Evolutionary conservation across 139 green algal genomes (phyloP).

Genomic region (Trebouxia sp.): DNA sequence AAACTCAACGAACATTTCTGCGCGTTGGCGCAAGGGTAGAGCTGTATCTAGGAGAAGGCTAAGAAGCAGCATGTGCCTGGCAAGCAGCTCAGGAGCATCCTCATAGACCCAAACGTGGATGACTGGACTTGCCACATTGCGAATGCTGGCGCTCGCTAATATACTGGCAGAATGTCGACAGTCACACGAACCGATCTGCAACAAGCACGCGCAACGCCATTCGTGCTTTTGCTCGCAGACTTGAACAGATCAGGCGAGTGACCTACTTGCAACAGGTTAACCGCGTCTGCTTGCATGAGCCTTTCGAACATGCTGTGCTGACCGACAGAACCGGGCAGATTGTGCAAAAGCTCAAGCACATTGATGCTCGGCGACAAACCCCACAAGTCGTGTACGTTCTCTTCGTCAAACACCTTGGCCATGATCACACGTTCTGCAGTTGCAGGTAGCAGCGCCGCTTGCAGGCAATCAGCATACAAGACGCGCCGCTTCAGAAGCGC

Average conservation of each 20-base stretch:
- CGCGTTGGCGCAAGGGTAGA: slow-evolving; percentile 39
- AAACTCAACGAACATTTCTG: slow-evolving; percentile 69
- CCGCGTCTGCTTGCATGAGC: neutral
- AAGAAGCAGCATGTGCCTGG: slow-evolving; percentile 69
- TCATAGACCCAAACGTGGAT: slow-evolving; percentile 64
- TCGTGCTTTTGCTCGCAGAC: too few relatives aligned
- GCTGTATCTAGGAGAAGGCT: slow-evolving; percentile 57
- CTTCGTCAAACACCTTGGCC: slow-evolving; percentile 54
- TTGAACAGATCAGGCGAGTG: neutral
- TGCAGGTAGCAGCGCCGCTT: too few relatives aligned
- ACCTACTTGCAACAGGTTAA: neutral
- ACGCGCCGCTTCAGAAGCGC: too few relatives aligned
- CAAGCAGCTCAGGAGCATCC: slow-evolving; percentile 61
- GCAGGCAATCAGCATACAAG: too few relatives aligned
- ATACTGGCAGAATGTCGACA: slow-evolving; percentile 54
- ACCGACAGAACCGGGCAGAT: too few relatives aligned
- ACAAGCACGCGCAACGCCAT: too few relatives aligned
- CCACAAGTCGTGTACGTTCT: slow-evolving; percentile 71
- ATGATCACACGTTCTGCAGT: too few relatives aligned
- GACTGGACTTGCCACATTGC: neutral
- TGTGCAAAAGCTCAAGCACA: slow-evolving; percentile 26
- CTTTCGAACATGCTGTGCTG: slow-evolving; percentile 24
- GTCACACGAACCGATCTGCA: slow-evolving; percentile 62
- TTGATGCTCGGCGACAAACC: slow-evolving; percentile 50
- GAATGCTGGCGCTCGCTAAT: slow-evolving; percentile 32